Evolutionary conservation across 2,329 filamentous ascomycete species (phyloP).

Genomic region (Beauveria varroae): DNA sequence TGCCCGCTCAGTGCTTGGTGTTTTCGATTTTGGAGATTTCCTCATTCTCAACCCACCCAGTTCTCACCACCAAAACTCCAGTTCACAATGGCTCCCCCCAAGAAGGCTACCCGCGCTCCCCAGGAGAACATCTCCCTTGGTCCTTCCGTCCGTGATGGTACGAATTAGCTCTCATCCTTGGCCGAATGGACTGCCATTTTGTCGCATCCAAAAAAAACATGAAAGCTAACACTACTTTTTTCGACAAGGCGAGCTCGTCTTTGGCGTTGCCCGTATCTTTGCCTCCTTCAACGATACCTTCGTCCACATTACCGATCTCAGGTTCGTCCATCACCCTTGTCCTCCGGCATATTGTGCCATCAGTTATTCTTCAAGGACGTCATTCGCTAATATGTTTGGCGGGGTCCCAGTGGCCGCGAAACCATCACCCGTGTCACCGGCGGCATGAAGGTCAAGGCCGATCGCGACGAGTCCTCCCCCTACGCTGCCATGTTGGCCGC

Average conservation of each 20-base stretch:
- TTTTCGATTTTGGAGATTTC: conserved; percentile 15
- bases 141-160: conserved; percentile 93
- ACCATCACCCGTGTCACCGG: conserved; percentile 99
- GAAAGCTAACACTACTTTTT: conserved; percentile 1
- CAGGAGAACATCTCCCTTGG: conserved; percentile 99
- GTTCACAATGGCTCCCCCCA: conserved; percentile 69
- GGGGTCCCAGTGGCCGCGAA: conserved; percentile 77
- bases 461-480: conserved; percentile 98
- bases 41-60: conserved; percentile 15
- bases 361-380: background rate
- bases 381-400: conserved; percentile 21
- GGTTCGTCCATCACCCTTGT: conserved; percentile 44
- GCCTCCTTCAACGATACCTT: conserved; percentile 91
- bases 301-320: conserved; percentile 99
- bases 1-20: conserved; percentile 16
- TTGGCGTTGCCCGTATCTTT: conserved; percentile 94
- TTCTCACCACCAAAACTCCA: background rate
- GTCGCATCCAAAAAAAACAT: no score
- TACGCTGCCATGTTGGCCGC: conserved; percentile 99
- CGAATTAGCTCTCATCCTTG: conserved; percentile 23
- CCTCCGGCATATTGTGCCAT: no score
- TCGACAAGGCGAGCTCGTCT: conserved; percentile 84
- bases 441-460: conserved; percentile 99
- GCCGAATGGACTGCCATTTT: no score
- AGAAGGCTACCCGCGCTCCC: conserved; percentile 75